Base-by-base conservation (phyloP, 306 rosid species). In the Trifolium pratense region DNA sequence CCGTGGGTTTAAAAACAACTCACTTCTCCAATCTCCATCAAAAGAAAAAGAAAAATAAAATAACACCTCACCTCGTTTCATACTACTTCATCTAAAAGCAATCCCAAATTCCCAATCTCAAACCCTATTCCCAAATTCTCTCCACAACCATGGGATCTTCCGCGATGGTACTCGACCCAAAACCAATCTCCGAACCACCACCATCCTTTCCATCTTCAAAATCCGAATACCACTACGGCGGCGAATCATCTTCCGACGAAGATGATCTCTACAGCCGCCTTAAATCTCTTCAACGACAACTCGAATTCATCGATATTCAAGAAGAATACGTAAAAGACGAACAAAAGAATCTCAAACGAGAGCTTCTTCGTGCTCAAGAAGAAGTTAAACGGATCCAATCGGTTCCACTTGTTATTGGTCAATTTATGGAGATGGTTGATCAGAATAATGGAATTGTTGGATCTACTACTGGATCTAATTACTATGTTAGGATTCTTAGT, bases 391-490 rank as follows among this genome's bases (percentile, higher is more conserved):
- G 99, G 91, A 91, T 95, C 75, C 99, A 95, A 64, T 95, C 99
- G 25, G 99, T 95, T 77, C 99, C 99, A 0, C 88, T 95, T 2
- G 99, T 95, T 1, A 95, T 95, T 1, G 99, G 99, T 13, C 99
- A 95, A 89, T 95, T 95, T 78, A 90, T 91, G 96, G 99, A 95
- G 83, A 95, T 95, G 99, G 97, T 95, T 2, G 99, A 95, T 65
- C 88, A 85, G 84, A 91, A 95, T 66, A 90, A 95, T 40, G 99
- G 97, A 3, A 95, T 95, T 43, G 99, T 95, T 3, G 99, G 99
- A 25, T 95, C 99, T n/a, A 95, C 99, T 2, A 95, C 99, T 0
- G 99, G 99, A 31, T 95, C 99, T 14, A 95, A 95, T 72, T 95
- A 95, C 78, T 95, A 95, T 20, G 99, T 95, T 2, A 73, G 99